These are phyloP conservation scores for Metschnikowia lunata DNA, from an alignment of 805 yeast genomes.

Conservation along the genomic window DNA sequence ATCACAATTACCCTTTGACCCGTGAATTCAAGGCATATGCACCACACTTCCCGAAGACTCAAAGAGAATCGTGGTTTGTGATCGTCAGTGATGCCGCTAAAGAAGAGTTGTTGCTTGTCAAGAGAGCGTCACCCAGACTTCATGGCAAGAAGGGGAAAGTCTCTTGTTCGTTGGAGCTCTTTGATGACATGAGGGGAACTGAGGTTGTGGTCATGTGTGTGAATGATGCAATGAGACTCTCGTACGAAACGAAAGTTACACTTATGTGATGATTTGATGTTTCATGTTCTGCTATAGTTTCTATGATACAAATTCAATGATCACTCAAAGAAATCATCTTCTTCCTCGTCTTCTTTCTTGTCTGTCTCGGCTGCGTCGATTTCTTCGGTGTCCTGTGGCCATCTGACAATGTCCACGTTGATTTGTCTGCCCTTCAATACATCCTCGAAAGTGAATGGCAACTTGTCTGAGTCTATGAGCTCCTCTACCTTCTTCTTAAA, in stretches of 20 bases:
- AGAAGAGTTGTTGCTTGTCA: constrained; percentile 58
- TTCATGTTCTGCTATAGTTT: not conserved
- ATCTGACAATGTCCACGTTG: constrained; percentile 18
- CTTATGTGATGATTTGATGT: constrained; percentile 2
- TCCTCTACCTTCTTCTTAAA: constrained; percentile 48
- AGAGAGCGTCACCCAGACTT: constrained; percentile 66
- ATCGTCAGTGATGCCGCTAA: constrained; percentile 49
- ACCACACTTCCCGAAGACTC: constrained; percentile 83
- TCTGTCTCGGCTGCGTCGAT: constrained; percentile 43
- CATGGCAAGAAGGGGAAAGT: constrained; percentile 36
- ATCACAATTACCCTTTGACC: constrained; percentile 47
- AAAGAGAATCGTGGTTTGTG: constrained; percentile 90
- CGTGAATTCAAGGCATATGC: constrained; percentile 65
- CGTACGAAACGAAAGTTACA: constrained; percentile 29
- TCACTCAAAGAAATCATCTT: constrained; percentile 28
- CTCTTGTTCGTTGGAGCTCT: constrained; percentile 45
- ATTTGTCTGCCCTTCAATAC: constrained; percentile 38
- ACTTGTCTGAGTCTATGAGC: constrained; percentile 47
- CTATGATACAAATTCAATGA: constrained; percentile 7
- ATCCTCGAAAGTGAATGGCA: constrained; percentile 51
- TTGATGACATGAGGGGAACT: constrained; percentile 44
- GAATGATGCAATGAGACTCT: constrained; percentile 64
- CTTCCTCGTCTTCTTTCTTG: constrained; percentile 17
- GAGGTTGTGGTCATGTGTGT: constrained; percentile 46
- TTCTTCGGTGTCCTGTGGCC: constrained; percentile 22